Conservation (phyloP, 495 filamentous ascomycete species). For the Pseudevernia furfuracea region DNA sequence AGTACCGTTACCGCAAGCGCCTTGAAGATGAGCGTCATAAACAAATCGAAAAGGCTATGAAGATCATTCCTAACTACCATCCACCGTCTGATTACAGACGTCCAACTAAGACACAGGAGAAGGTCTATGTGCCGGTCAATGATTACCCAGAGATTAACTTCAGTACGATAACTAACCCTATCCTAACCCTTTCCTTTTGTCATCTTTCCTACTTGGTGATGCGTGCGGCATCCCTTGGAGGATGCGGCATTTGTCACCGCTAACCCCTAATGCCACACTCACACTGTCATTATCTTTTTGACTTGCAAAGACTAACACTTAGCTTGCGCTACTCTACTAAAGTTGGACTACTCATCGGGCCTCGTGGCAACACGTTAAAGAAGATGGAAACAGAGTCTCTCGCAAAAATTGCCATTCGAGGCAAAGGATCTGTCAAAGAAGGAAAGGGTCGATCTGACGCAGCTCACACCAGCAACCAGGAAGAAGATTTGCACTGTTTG, state of each 20-base stretch:
- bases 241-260: conserved; percentile 31
- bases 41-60: conserved; percentile 94
- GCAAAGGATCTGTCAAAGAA: conserved; percentile 99
- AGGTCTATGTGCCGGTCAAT: conserved; percentile 99
- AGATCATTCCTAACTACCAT: conserved; percentile 96
- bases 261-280: conserved; percentile 47
- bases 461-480: conserved; percentile 98
- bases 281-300: conserved; percentile 29
- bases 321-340: conserved; percentile 74
- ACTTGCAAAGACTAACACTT: conserved; percentile 72
- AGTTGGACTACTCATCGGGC: conserved; percentile 99
- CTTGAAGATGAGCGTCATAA: conserved; percentile 98
- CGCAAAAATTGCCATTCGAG: conserved; percentile 97
- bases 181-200: conserved; percentile 53
- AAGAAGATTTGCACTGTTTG: conserved; percentile 96
- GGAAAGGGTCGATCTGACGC: conserved; percentile 98
- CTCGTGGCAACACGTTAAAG: conserved; percentile 98
- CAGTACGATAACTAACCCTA: conserved; percentile 99
- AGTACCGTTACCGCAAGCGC: conserved; percentile 93
- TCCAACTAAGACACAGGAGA: conserved; percentile 98
- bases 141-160: conserved; percentile 99
- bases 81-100: conserved; percentile 95
- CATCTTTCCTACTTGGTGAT: conserved; percentile 42
- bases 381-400: conserved; percentile 97
- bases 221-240: conserved; percentile 31